Conservation (phyloP, 2,329 filamentous ascomycete genomes). For the Blumeria hordei region DNA sequence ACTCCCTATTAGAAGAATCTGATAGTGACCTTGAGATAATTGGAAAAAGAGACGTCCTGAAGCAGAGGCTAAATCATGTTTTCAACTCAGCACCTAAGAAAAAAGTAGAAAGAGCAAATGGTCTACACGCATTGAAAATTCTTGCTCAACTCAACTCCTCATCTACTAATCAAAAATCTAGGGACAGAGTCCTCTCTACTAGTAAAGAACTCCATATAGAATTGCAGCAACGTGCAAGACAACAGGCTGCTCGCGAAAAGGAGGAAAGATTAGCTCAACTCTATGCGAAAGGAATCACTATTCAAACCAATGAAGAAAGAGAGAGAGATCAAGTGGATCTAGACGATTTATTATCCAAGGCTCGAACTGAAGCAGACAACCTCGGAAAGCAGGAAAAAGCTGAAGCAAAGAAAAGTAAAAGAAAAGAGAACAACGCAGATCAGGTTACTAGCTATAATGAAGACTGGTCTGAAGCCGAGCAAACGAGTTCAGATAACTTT, state of each 20-base stretch:
- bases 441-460: conserved; percentile 29
- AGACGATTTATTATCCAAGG: conserved; percentile 71
- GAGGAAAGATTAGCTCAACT: conserved; percentile 55
- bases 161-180: conserved; percentile 22
- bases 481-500: conserved; percentile 18
- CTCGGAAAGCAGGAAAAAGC: conserved; percentile 57
- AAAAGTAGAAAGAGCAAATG: conserved; percentile 35
- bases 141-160: conserved; percentile 50
- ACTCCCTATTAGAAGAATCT: conserved; percentile 20
- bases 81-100: conserved; percentile 45
- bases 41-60: conserved; percentile 14
- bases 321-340: conserved; percentile 61
- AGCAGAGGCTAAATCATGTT: conserved; percentile 31
- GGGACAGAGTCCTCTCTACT: conserved; percentile 34
- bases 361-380: conserved; percentile 54
- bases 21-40: conserved; percentile 22
- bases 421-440: conserved; percentile 20
- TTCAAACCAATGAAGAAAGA: conserved; percentile 71
- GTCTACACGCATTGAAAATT: conserved; percentile 43
- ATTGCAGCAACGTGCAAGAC: conserved; percentile 46
- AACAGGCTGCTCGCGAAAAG: conserved; percentile 58
- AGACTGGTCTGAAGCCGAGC: conserved; percentile 24
- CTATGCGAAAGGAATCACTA: conserved; percentile 51
- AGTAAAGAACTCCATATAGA: conserved; percentile 41
- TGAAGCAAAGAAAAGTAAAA: conserved; percentile 39